Evolutionary conservation across 352 stramenopile genomes (phyloP), one percentile per base, ranked within the genome.

Genomic region (Poterioochromonas sp.): DNA sequence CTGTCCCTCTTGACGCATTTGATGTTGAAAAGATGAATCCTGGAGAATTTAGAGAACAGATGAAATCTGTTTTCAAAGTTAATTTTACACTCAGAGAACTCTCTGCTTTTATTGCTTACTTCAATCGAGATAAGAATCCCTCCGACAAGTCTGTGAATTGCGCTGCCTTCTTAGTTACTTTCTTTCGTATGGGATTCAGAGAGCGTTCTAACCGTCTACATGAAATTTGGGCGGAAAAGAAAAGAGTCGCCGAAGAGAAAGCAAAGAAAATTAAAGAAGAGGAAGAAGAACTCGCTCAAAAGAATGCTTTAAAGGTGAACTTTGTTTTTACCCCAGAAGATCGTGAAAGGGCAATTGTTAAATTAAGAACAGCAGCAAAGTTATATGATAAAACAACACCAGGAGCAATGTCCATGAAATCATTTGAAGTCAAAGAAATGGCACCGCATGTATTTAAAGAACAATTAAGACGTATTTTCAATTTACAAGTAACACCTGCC

Each of bases 61-160:
- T 76, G n/a, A 76, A 76, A 32, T 11, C 1, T 5, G 69, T 78
- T 5, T 78, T 78, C 32, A 37, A 78, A 12, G 40, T 78, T 51
- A 8, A 40, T 11, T 39, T 74, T 39, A 74, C 65, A 26, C 12
- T 54, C 11, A 34, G 37, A 8, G 65, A 74, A 39, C 65, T 74
- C 11, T 29, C 5, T 58, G 65, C 65, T 34, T 74, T 39, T 58
- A 53, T 74, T 2, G 3, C 34, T 12, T 43, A 73, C 32, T 44
- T 47, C 32, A 68, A 68, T 39, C 5, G 26, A 39, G 63, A 73
- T 29, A 74, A 74, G 15, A 37, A 74, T 58, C 29, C 8, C 26
- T 5, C 2, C 20, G 34, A 37, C 5, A 44, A 44, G 5, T 32
- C 15, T 29, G 29, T 74, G 15, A 74, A 58, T 74, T 74, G 65